Conservation (phyloP, 306 rosid species). For the Crotalaria pallida region DNA sequence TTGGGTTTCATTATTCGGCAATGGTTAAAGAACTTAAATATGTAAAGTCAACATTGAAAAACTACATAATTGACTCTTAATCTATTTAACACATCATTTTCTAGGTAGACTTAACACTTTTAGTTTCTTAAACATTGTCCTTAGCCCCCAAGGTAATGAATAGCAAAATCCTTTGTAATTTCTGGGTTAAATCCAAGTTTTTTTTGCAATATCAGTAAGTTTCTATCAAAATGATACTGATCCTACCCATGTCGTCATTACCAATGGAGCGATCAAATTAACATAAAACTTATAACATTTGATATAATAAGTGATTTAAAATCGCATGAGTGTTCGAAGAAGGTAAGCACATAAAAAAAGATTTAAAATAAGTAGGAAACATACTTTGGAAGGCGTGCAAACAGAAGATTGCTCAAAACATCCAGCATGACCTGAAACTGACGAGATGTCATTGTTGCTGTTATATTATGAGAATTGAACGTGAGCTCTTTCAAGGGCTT, state of each 20-base stretch:
- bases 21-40: no score
- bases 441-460: conserved; percentile 94
- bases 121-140: no score
- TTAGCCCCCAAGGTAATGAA: no score
- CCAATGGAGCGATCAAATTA: background rate
- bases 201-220: background rate
- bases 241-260: background rate
- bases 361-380: conserved; percentile 5
- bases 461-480: conserved; percentile 81
- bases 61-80: no score
- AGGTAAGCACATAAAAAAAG: background rate
- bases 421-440: conserved; percentile 96
- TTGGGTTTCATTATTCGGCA: no score
- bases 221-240: background rate
- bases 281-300: no score
- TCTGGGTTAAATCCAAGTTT: background rate
- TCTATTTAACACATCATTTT: no score
- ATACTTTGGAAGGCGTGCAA: conserved; percentile 89
- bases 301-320: background rate
- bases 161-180: no score
- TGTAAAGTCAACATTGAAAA: no score
- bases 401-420: conserved; percentile 87
- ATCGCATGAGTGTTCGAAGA: background rate
- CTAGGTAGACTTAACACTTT: no score
- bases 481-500: conserved; percentile 91